Percentiles rank a stretch among this genome's conserved stretches.
Conservation (phyloP, 768 basidiomycete genomes). For the Lyophyllum atratum region DNA sequence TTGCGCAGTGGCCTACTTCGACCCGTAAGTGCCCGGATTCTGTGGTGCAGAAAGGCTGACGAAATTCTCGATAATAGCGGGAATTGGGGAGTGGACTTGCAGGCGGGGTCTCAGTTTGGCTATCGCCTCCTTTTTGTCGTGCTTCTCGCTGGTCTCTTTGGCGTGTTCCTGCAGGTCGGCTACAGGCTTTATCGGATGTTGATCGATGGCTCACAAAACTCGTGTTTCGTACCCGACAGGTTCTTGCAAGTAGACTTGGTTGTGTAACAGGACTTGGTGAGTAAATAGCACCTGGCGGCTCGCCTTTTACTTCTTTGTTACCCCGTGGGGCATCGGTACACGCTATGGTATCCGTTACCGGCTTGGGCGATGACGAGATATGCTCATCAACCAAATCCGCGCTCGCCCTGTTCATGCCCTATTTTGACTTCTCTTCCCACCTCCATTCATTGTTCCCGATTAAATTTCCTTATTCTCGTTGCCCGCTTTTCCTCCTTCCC, state of each 20-base stretch:
- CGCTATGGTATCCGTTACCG: not conserved
- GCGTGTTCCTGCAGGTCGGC: conserved; percentile 77
- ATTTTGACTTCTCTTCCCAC: not conserved
- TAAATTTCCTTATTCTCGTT: not conserved
- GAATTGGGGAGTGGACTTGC: conserved; percentile 90
- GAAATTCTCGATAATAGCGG: conserved; percentile 44
- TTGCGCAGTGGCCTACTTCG: conserved; percentile 87
- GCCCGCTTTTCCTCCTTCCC: not conserved
- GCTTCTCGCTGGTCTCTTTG: conserved; percentile 79
- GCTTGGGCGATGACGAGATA: not conserved
- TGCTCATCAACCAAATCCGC: not conserved
- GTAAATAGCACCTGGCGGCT: conserved; percentile 14
- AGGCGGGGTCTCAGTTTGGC: conserved; percentile 84
- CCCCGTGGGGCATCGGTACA: not conserved
- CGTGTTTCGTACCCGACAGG: conserved; percentile 35
- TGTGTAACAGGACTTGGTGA: conserved; percentile 79
- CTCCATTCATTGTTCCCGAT: not conserved
- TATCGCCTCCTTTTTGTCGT: conserved; percentile 88
- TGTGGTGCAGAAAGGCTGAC: not conserved
- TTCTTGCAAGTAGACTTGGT: conserved; percentile 79
- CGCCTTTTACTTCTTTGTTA: not conserved
- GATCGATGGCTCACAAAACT: conserved; percentile 1
- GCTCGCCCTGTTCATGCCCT: not conserved
- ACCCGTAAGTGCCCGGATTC: conserved; percentile 58
- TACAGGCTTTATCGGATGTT: conserved; percentile 1